Evolutionary conservation across 345 rosid genomes (phyloP).

Genomic region (Cardiospermum halicacabum): DNA sequence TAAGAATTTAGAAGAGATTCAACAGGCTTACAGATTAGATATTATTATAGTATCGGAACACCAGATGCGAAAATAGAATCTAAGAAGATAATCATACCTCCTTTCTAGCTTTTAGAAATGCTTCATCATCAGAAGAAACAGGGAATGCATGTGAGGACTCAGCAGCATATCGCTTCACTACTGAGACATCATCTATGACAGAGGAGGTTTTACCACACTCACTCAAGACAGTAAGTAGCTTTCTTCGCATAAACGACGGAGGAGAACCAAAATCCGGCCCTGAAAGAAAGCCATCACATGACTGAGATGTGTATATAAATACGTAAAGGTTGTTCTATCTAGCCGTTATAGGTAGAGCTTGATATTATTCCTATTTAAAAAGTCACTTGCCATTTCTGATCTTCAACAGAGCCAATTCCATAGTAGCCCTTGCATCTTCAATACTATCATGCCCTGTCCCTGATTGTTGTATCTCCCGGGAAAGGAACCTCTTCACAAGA

Average conservation of each 20-base stretch:
- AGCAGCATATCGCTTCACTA: conserved; percentile 71
- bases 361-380: neutral
- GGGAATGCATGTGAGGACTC: conserved; percentile 74
- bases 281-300: conserved; percentile 23
- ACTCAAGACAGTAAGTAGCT: conserved; percentile 59
- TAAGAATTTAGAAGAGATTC: conserved; percentile 25
- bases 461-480: conserved; percentile 75
- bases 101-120: conserved; percentile 62
- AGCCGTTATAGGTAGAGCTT: neutral
- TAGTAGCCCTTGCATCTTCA: conserved; percentile 91
- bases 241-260: conserved; percentile 54
- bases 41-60: neutral
- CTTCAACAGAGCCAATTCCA: conserved; percentile 85
- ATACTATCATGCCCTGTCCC: conserved; percentile 78
- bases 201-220: conserved; percentile 75
- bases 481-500: conserved; percentile 76
- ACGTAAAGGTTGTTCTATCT: too few species aligned
- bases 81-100: conserved; percentile 48
- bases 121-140: conserved; percentile 77
- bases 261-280: conserved; percentile 95
- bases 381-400: conserved; percentile 62
- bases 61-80: conserved; percentile 1
- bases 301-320: too few species aligned
- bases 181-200: conserved; percentile 58
- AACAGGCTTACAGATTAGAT: neutral